These are phyloP conservation scores for Pythium volutum DNA, from an alignment of 352 stramenopile genomes.

Conservation along the genomic window DNA sequence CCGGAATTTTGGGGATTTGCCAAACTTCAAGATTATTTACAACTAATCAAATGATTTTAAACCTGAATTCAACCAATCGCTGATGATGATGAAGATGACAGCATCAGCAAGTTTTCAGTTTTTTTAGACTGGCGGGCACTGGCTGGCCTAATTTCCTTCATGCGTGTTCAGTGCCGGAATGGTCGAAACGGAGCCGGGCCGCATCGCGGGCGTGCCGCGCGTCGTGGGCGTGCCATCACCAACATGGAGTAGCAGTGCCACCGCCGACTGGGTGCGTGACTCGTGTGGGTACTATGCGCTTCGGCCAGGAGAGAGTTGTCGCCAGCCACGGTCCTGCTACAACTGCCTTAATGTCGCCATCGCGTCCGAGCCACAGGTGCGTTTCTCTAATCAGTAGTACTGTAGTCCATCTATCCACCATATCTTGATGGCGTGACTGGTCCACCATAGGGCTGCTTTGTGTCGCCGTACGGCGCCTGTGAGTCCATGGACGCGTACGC, in stretches of 20 bases:
- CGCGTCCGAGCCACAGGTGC: slow-evolving; percentile 28
- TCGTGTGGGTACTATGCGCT: slow-evolving; percentile 49
- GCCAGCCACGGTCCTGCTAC: slow-evolving; percentile 46
- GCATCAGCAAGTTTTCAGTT: background rate
- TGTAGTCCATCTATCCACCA: background rate
- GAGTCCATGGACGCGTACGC: slow-evolving; percentile 50
- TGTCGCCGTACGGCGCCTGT: slow-evolving; percentile 43
- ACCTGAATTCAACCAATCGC: background rate
- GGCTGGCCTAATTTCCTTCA: background rate
- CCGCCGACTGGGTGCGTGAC: slow-evolving; percentile 18
- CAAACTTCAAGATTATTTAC: slow-evolving; percentile 3
- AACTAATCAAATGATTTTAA: background rate
- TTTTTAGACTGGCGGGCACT: background rate
- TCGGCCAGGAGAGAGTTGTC: slow-evolving; percentile 31
- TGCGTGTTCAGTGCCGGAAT: background rate
- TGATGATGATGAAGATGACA: background rate
- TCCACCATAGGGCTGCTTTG: slow-evolving; percentile 32
- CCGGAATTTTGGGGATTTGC: background rate
- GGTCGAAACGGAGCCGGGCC: background rate
- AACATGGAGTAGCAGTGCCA: background rate
- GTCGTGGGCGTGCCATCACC: background rate
- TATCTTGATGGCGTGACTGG: background rate
- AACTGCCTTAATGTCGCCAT: slow-evolving; percentile 55
- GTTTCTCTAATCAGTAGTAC: background rate
- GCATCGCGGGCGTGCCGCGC: background rate